Evolutionary conservation across 345 rosid genomes (phyloP), one percentile per base, ranked within the genome.

Genomic region (Linum tenue): DNA sequence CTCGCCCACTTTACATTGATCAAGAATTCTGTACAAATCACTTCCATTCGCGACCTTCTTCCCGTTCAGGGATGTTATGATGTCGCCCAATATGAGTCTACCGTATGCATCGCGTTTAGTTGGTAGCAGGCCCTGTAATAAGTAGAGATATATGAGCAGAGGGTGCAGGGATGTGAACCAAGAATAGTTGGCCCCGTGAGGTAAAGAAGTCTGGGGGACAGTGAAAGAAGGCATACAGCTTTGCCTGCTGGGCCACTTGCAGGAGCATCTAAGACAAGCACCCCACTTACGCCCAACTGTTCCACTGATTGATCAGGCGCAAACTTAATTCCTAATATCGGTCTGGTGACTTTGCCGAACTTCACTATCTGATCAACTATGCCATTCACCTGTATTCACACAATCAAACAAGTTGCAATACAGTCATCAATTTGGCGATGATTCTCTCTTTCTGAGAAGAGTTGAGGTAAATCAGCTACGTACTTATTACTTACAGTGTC

Each of bases 251-350:
- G 98, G 65, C 98, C 98, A 81, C 73, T 81, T 36, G 76, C 68
- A 10, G 98, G 97, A 74, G 98, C 98, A 63, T 92, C 98, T 66
- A 92, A 83, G 64, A 92, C 89, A 14, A 92, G 98, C 68, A 92
- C 98, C n/a, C 98, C 98, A 63, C 97, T 86, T 35, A 92, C 92
- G 68, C 97, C 98, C 66, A 92, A 72, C 66, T 92, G 96, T 65
- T 92, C 97, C 39, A 92, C 98, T 35, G 96, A 92, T 72, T 92
- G 98, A 81, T 90, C 98, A 0, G 96, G 98, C 50, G 98, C 98
- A 76, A 92, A 92, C 76, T 88, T 90, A 68, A 92, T 92, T 50
- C 98, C 98, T 71, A 92, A 76, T 65, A 92, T 83, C 16, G 98
- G 97, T 76, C 97, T 85, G 17, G 97, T 90, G 41, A 86, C 94